Base-by-base conservation (phyloP, 768 basidiomycete genomes). In the Trametopsis cervina region DNA sequence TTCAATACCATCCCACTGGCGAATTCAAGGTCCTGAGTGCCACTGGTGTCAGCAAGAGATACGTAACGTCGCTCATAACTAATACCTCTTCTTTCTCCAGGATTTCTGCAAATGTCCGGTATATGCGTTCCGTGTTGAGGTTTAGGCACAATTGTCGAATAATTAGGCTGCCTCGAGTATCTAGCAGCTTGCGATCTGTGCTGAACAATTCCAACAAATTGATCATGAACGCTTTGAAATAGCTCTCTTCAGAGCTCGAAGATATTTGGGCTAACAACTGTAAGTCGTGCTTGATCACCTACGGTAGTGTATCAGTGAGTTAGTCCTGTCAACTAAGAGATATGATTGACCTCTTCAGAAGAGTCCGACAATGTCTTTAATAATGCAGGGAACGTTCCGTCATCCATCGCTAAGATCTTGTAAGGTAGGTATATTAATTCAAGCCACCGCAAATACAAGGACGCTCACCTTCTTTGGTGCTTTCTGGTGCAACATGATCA, bases 1-100 rank as follows among this genome's bases (percentile, higher is more conserved):
- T 98, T 97, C 69, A 96, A 92, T 13, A 99, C 92, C 64, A 99
- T 98, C 52, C 89, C 86, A 57, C 93, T 91, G 1, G 95, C 94
- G 64, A 98, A 98, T 63, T 98, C 96, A 36, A 98, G 77, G 63
- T 99, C 96, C 91, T 95, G 50, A 23, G 55, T 33, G 4, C 13
- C 35, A 36, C 21, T 3, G 48, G 23, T 41, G 24, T 44, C 20
- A 42, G 7, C 10, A 18, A 22, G 7, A 9, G 10, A 9, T 9
- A 7, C 18, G 39, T 18, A 23, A 25, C 33, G 1, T 21, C 21
- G 6, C 17, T 7, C 7, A 15, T 33, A 7, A 10, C 0, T 61
- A 76, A 44, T 53, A 92, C 94, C 70, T 98, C 96, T 69, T 99
- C 96, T 63, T 93, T 94, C 69, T 98, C 96, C 56, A 99, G 64